These are phyloP conservation scores for Microcos paniculata DNA, from an alignment of 345 rosid species.

Conservation along the genomic window DNA sequence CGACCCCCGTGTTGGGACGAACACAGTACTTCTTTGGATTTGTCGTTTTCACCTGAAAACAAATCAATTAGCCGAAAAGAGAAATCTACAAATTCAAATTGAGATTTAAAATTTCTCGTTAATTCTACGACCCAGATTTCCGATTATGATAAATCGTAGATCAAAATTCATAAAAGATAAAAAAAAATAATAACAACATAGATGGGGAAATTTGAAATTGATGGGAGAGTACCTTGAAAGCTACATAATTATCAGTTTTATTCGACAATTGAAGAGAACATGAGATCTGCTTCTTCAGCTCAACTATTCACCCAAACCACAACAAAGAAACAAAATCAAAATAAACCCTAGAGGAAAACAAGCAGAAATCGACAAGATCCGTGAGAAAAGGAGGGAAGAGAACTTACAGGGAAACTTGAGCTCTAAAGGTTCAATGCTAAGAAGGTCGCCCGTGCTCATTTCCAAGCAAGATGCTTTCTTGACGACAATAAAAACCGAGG, in stretches of 20 bases:
- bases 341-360: constrained; percentile 11
- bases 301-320: constrained; percentile 43
- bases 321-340: constrained; percentile 5
- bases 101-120: background rate
- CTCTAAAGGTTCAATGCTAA: constrained; percentile 72
- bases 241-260: constrained; percentile 61
- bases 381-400: background rate
- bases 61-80: constrained; percentile 2
- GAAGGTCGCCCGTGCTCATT: constrained; percentile 76
- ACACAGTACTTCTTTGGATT: constrained; percentile 85
- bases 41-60: constrained; percentile 73
- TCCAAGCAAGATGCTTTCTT: background rate
- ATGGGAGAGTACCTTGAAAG: constrained; percentile 60
- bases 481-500: background rate
- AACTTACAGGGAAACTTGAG: constrained; percentile 70
- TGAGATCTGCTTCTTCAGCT: constrained; percentile 88
- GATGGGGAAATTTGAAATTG: background rate
- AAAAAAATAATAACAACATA: background rate
- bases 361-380: constrained; percentile 19
- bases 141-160: constrained; percentile 4
- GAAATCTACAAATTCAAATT: constrained; percentile 9
- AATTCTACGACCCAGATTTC: background rate
- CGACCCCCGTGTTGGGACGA: constrained; percentile 75
- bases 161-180: background rate
- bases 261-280: constrained; percentile 72